These are phyloP conservation scores for Fragilaria crotonensis DNA, from an alignment of 108 stramenopile genomes.

Conservation along the genomic window DNA sequence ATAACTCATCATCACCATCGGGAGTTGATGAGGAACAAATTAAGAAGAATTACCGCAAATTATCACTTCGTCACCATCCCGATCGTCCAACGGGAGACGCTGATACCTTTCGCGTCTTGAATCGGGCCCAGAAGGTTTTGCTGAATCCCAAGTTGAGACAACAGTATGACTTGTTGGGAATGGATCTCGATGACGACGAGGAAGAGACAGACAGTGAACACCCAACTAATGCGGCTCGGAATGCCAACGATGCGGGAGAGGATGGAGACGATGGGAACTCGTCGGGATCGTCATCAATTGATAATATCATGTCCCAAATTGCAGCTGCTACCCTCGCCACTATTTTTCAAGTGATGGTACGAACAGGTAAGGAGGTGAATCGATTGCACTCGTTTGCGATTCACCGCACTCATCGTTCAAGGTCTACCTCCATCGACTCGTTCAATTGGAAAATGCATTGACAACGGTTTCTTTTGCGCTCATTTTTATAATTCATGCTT, in stretches of 20 bases:
- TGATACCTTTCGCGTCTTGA: constrained; percentile 69
- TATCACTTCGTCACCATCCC: constrained; percentile 60
- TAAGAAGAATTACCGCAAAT: constrained; percentile 70
- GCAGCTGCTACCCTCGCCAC: constrained; percentile 53
- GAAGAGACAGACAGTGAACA: constrained; percentile 18
- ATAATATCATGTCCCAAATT: constrained; percentile 68
- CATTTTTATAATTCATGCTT: too few relatives aligned
- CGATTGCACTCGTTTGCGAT: too few relatives aligned
- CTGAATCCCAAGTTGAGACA: constrained; percentile 55
- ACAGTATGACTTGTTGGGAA: constrained; percentile 77
- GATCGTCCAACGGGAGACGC: constrained; percentile 69
- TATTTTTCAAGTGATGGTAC: constrained; percentile 63
- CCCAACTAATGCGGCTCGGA: constrained; percentile 14
- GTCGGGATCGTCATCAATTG: constrained; percentile 3
- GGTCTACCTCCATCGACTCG: too few relatives aligned
- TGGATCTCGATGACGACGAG: constrained; percentile 81
- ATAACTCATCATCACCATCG: too few relatives aligned
- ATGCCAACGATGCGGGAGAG: constrained; percentile 3
- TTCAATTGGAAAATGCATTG: too few relatives aligned
- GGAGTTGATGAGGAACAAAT: constrained; percentile 51
- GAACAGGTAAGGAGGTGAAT: constrained; percentile 64
- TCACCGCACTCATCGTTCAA: too few relatives aligned
- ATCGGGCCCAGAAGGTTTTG: constrained; percentile 72
- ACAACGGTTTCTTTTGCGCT: too few relatives aligned
- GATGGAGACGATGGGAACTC: constrained; percentile 8